Base-by-base conservation (phyloP, 2,329 filamentous ascomycete species). In the Fusarium sp. region DNA sequence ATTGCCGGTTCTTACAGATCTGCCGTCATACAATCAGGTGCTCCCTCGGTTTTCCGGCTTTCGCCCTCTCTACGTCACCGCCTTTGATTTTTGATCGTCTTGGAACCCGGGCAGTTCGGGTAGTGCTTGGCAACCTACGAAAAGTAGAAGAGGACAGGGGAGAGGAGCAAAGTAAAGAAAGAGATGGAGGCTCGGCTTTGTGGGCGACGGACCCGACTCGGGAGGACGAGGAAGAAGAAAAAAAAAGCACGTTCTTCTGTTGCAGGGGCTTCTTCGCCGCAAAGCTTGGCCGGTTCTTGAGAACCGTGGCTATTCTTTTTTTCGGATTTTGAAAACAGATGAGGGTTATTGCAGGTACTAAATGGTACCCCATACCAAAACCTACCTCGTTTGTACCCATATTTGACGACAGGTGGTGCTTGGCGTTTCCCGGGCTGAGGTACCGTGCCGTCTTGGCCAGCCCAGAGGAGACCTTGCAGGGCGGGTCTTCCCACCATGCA, bases 1-100 rank as follows among this genome's bases (percentile, higher is more conserved):
- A 59, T 64, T 75, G 65, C 72, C 68, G 72, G 72, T 64, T 56
- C 27, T 72, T 64, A 66, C 58, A 74, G 58, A 73, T 70, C 72
- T 75, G 63, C 69, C 72, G 66, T 75, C 72, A 73, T 73, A 67
- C 66, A 73, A 48, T 50, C 58, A 67, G 41, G 54, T 67, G 54
- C 54, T 72, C 35, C 69, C 66, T 75, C 57, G 63, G 69, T 73
- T 68, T 67, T 23, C 45, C 57, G 67, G 60, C 60, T 65, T 63
- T 65, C 50, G 23, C n/a, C 35, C 30, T 58, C 59, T 69, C 68
- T 75, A 75, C 72, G 72, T 75, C 72, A 68, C 72, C 27, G 66
- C 72, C 66, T 45, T 27, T 48, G 18, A 23, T 20, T 48, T 20
- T 48, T 59, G 48, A 58, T 30, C 52, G 45, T 25, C 62, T 39